Evolutionary conservation across 1,139 yeast genomes (phyloP).

Genomic region (Nematodospora anomalae): DNA sequence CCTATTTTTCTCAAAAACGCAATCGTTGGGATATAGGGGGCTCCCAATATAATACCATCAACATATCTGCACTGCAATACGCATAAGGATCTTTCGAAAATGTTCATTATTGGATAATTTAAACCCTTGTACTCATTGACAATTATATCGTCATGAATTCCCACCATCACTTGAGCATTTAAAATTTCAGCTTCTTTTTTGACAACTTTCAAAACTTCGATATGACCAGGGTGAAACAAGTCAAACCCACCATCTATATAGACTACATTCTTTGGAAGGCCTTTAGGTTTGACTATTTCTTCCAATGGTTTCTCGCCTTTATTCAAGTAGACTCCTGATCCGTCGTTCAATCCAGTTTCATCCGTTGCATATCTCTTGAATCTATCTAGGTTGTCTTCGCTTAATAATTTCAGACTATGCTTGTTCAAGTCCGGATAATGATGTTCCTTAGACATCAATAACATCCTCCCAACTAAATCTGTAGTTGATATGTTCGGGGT

Average conservation of each 20-base stretch:
- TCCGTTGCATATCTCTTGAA: conserved; percentile 66
- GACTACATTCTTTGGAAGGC: conserved; percentile 28
- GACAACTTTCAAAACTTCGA: conserved; percentile 59
- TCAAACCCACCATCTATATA: conserved; percentile 90
- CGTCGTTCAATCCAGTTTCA: conserved; percentile 57
- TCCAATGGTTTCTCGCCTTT: conserved; percentile 5
- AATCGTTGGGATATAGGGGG: conserved; percentile 55
- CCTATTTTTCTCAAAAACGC: conserved; percentile 40
- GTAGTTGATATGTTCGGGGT: conserved; percentile 95
- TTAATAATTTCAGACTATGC: conserved; percentile 30
- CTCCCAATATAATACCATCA: conserved; percentile 71
- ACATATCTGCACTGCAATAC: conserved; percentile 85
- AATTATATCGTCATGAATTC: conserved; percentile 63
- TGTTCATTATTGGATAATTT: conserved; percentile 83
- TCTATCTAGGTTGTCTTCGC: conserved; percentile 31
- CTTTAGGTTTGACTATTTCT: conserved; percentile 39
- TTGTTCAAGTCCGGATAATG: conserved; percentile 46
- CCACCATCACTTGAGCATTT: conserved; percentile 58
- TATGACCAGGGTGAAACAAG: conserved; percentile 91
- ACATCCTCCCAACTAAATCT: conserved; percentile 90
- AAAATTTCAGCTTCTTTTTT: conserved; percentile 37
- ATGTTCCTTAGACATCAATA: conserved; percentile 58
- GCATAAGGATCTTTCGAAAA: conserved; percentile 81
- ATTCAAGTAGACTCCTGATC: conserved; percentile 61
- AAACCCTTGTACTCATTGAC: conserved; percentile 62